Base-by-base conservation (phyloP, 1,284 basidiomycete genomes). In the Kwoniella shivajii region DNA sequence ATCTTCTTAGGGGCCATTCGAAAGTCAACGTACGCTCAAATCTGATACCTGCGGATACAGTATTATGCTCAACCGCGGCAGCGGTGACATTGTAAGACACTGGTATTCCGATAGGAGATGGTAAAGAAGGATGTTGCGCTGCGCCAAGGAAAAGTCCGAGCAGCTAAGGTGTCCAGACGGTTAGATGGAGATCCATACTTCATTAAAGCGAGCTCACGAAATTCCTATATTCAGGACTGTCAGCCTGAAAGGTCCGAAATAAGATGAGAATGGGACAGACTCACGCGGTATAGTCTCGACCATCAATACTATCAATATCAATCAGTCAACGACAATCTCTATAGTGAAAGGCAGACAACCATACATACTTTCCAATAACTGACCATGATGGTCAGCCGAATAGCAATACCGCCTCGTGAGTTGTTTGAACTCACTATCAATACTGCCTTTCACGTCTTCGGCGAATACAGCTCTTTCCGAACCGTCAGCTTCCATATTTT, bases 91-190 rank as follows among this genome's bases (percentile, higher is more conserved):
- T 64, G 41, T 67, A 64, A 6, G 65, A 60, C 22, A 50, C 26
- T 4, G 65, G 65, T 2, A 43, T 27, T 24, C 65, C 65, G 37
- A 64, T 56, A 16, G 59, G 57, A 1, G 60, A 62, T 11, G 65
- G 65, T 18, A 57, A 50, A 7, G 34, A 46, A 18, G 43, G 33
- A 20, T 61, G 56, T 29, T 56, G 49, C 26, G 56, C 65, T 4
- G 44, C 54, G 18, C 64, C 57, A 5, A 63, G 58, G 53, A 67
- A 64, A 1, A 67, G 53, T 22, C 65, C 63, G 34, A 67, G 64
- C 9, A 67, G 51, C 63, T 67, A 39, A n/a, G n/a, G n/a, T n/a
- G n/a, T n/a, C n/a, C n/a, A n/a, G n/a, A n/a, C n/a, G n/a, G n/a
- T n/a, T n/a, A n/a, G n/a, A n/a, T n/a, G n/a, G n/a, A n/a, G n/a